Evolutionary conservation across 2,329 filamentous ascomycete species (phyloP).

Genomic region (Phialophora expanda): DNA sequence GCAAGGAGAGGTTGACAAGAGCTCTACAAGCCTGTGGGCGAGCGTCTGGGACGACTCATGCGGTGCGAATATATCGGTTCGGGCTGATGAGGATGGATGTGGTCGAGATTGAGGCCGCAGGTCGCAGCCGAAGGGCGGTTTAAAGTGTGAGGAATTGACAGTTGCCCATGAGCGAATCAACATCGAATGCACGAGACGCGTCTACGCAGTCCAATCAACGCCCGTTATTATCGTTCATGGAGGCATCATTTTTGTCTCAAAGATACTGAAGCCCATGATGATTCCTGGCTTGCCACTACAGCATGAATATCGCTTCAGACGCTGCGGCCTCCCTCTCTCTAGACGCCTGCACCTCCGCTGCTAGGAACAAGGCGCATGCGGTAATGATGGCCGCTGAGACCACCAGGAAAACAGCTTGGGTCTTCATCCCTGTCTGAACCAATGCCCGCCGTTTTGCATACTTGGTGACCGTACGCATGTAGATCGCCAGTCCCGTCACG

Average conservation of each 20-base stretch:
- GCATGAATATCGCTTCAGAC: not conserved
- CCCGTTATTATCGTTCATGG: not conserved
- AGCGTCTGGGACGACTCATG: slow-evolving; percentile 27
- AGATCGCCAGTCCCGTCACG: slow-evolving; percentile 79
- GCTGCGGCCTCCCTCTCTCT: not conserved
- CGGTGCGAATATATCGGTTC: slow-evolving; percentile 16
- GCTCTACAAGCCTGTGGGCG: slow-evolving; percentile 21
- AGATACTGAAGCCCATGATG: not conserved
- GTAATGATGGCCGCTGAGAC: slow-evolving; percentile 52
- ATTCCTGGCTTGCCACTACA: slow-evolving; percentile 1
- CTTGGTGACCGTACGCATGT: slow-evolving; percentile 79
- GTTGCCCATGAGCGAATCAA: slow-evolving; percentile 19
- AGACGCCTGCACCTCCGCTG: slow-evolving; percentile 44
- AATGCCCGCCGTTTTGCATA: slow-evolving; percentile 80
- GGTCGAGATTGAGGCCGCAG: slow-evolving; percentile 13
- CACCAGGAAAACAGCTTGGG: slow-evolving; percentile 70
- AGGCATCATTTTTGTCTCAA: not conserved
- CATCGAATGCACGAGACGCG: slow-evolving; percentile 19
- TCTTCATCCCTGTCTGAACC: slow-evolving; percentile 93
- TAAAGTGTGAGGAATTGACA: slow-evolving; percentile 16
- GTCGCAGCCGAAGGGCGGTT: slow-evolving; percentile 15
- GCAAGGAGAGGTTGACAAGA: not conserved
- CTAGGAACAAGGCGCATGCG: slow-evolving; percentile 53
- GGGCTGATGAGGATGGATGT: slow-evolving; percentile 16
- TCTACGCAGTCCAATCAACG: slow-evolving; percentile 16